These are phyloP conservation scores for Populus tremula DNA, from an alignment of 345 rosid species.

Conservation along the genomic window DNA sequence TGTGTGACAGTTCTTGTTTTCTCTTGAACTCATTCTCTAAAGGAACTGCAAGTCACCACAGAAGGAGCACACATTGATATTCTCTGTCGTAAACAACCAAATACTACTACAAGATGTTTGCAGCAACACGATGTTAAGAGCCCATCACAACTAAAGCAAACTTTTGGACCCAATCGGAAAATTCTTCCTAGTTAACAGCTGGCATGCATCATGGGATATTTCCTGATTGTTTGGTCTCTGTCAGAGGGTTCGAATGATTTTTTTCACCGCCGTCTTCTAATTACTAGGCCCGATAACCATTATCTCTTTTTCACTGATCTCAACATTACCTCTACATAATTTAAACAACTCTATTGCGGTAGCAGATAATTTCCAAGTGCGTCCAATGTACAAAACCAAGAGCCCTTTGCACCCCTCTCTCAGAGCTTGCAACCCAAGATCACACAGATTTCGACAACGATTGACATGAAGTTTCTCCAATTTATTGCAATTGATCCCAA, in stretches of 20 bases:
- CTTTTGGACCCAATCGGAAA: neutral
- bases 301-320: constrained; percentile 45
- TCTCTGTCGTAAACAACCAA: too few relatives aligned
- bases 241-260: too few relatives aligned
- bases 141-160: neutral
- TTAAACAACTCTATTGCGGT: constrained; percentile 53
- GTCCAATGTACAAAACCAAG: constrained; percentile 43
- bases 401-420: constrained; percentile 65
- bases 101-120: neutral
- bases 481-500: constrained; percentile 50
- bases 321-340: constrained; percentile 40
- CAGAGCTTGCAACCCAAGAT: constrained; percentile 53
- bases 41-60: too few relatives aligned
- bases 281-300: constrained; percentile 51
- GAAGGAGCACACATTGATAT: too few relatives aligned
- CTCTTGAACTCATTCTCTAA: too few relatives aligned
- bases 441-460: constrained; percentile 60
- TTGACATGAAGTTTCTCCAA: constrained; percentile 68
- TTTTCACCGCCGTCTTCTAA: constrained; percentile 7
- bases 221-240: neutral
- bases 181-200: neutral
- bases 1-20: too few relatives aligned
- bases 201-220: neutral
- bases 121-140: neutral
- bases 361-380: constrained; percentile 21